Percentiles rank a stretch among this genome's conserved stretches.
phyloP scores from a whole-genome alignment of 1,139 yeast species.

The Sugiyamaella grinbergsii region DNA sequence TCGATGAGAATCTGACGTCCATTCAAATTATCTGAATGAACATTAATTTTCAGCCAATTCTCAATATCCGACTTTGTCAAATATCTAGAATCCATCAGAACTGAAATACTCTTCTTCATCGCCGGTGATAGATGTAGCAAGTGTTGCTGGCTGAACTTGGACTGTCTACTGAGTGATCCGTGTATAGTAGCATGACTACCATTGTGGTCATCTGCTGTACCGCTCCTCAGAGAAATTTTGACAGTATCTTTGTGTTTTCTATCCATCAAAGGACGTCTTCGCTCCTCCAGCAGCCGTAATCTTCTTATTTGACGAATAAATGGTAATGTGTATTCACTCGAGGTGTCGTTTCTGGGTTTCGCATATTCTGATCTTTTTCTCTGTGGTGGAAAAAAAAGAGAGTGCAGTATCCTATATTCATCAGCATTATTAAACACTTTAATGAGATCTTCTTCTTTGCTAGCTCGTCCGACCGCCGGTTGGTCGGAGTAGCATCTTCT shows the following conservation, averaged over 20 bases:
- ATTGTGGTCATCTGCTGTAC: not conserved
- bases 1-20: conserved; percentile 21
- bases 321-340: conserved; percentile 18
- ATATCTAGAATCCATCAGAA: conserved; percentile 18
- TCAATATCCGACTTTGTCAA: conserved; percentile 24
- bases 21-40: conserved; percentile 18
- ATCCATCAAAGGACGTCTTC: conserved; percentile 10
- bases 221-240: not conserved
- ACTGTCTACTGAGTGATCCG: conserved; percentile 3
- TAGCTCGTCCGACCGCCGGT: too few relatives aligned
- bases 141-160: conserved; percentile 12
- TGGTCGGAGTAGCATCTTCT: conserved; percentile 14
- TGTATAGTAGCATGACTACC: not conserved
- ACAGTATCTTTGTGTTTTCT: too few relatives aligned
- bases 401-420: conserved; percentile 26
- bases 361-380: not conserved
- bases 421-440: conserved; percentile 17
- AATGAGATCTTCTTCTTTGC: not conserved
- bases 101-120: conserved; percentile 18
- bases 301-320: conserved; percentile 31
- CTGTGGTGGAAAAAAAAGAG: conserved; percentile 23
- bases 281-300: conserved; percentile 28
- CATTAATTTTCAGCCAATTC: conserved; percentile 27
- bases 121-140: conserved; percentile 24
- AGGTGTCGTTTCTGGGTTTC: conserved; percentile 8